Conservation (phyloP, 495 filamentous ascomycete species). For the Aspergillus saccharolyticus region DNA sequence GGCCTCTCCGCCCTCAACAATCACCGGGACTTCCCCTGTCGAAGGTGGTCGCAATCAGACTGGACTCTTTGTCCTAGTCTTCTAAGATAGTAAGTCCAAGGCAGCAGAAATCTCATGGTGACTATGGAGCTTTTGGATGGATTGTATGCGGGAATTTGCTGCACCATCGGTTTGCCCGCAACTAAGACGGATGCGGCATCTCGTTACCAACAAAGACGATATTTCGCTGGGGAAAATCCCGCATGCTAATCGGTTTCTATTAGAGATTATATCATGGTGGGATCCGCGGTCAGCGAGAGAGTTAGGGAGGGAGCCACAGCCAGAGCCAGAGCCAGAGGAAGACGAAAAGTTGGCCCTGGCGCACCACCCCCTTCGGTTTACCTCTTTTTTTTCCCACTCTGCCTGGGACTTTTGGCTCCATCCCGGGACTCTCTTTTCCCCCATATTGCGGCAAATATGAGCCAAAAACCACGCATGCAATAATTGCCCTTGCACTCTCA, state of each 20-base stretch:
- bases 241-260: constrained; percentile 3
- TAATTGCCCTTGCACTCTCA: not conserved
- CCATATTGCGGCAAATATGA: not conserved
- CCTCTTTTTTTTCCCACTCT: not conserved
- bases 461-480: not conserved
- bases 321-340: not conserved
- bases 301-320: not conserved
- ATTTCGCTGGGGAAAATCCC: constrained; percentile 7
- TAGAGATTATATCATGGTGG: not conserved
- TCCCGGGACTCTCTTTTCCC: not conserved
- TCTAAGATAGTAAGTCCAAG: not conserved
- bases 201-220: not conserved
- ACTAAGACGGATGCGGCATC: constrained; percentile 18
- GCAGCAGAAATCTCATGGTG: constrained; percentile 4
- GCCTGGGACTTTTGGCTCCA: not conserved
- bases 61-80: not conserved
- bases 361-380: not conserved
- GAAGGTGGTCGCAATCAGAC: not conserved
- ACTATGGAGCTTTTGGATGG: not conserved
- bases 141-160: constrained; percentile 24
- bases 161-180: constrained; percentile 10
- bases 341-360: not conserved
- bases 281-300: not conserved
- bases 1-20: not conserved
- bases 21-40: not conserved